These are phyloP conservation scores for Fomitopsis schrenkii DNA, from an alignment of 1,284 basidiomycete genomes.

Conservation along the genomic window DNA sequence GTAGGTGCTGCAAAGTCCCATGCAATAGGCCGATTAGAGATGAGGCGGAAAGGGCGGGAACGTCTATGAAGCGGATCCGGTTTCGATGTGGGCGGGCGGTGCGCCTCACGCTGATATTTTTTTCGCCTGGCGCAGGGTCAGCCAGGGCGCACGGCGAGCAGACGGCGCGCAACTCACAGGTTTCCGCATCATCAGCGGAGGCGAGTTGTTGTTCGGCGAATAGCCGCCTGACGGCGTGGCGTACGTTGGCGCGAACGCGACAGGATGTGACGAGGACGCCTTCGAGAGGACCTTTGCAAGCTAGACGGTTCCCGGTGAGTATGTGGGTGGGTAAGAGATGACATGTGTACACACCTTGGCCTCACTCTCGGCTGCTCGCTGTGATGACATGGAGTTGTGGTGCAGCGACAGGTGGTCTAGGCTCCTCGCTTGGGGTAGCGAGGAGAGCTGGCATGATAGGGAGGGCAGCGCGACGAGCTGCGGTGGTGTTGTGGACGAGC, in stretches of 20 bases:
- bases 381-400: slow-evolving; percentile 62
- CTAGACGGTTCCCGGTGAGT: slow-evolving; percentile 16
- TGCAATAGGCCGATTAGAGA: slow-evolving; percentile 2
- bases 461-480: slow-evolving; percentile 66
- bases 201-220: slow-evolving; percentile 21
- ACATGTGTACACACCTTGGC: slow-evolving; percentile 51
- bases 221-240: slow-evolving; percentile 13
- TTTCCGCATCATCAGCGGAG: slow-evolving; percentile 34
- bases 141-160: slow-evolving; percentile 1
- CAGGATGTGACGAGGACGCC: slow-evolving; percentile 15
- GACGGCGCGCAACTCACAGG: slow-evolving; percentile 21
- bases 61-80: slow-evolving; percentile 10
- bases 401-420: slow-evolving; percentile 61
- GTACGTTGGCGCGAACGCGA: slow-evolving; percentile 16
- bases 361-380: slow-evolving; percentile 63
- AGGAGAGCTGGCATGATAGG: slow-evolving; percentile 59
- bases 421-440: slow-evolving; percentile 65
- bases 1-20: slow-evolving; percentile 27
- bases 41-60: background rate
- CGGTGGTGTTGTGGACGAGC: slow-evolving; percentile 28
- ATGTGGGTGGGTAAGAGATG: background rate
- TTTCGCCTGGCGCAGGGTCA: slow-evolving; percentile 19
- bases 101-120: slow-evolving; percentile 19
- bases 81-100: background rate
- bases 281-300: slow-evolving; percentile 28